Percentiles rank a stretch among this genome's conserved stretches.
Evolutionary conservation across 345 rosid species (phyloP).

Genomic region (Bretschneidera sinensis): DNA sequence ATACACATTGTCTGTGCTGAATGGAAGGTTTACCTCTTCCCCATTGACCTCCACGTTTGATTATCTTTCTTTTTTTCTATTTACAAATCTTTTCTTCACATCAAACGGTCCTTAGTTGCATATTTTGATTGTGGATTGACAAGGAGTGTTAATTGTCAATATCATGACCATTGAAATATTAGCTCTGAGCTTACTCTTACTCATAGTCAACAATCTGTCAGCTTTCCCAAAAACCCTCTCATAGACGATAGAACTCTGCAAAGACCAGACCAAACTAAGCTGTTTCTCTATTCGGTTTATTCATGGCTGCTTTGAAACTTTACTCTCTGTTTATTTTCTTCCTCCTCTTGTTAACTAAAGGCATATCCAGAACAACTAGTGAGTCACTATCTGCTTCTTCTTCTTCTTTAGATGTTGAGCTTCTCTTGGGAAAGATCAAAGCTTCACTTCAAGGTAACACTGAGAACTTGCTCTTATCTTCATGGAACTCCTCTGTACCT

Average conservation of each 20-base stretch:
- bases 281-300: constrained; percentile 23
- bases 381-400: constrained; percentile 5
- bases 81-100: neutral
- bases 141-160: neutral
- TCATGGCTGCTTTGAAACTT: constrained; percentile 52
- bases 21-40: no score
- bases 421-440: constrained; percentile 67
- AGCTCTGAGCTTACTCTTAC: constrained; percentile 18
- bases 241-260: constrained; percentile 27
- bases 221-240: constrained; percentile 40
- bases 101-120: constrained; percentile 11
- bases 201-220: constrained; percentile 50
- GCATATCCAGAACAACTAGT: constrained; percentile 8
- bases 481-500: constrained; percentile 88
- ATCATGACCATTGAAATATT: constrained; percentile 42
- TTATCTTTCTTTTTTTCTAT: no score
- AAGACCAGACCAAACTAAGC: constrained; percentile 15
- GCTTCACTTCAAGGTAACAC: constrained; percentile 69
- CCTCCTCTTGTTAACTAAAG: constrained; percentile 18
- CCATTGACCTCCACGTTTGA: neutral
- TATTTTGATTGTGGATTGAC: neutral
- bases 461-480: constrained; percentile 78
- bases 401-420: constrained; percentile 68
- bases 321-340: constrained; percentile 28
- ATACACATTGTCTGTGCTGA: neutral